These are phyloP conservation scores for Hymenoscyphus scutula DNA, from an alignment of 2,329 filamentous ascomycete species.

Conservation along the genomic window DNA sequence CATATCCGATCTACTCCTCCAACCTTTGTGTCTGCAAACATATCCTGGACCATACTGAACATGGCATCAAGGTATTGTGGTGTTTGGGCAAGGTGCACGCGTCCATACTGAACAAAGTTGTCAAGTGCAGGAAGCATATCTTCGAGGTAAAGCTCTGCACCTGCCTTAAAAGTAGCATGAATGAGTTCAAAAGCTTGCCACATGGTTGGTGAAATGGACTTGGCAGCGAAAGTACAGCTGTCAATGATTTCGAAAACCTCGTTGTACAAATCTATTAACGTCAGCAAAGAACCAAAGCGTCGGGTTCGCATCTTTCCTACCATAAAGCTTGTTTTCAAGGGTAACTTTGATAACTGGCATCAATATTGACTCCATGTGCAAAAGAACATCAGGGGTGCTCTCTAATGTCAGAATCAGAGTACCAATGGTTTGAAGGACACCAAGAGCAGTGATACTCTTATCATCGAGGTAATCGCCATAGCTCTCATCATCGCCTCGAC, in stretches of 20 bases:
- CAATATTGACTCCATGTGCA: slow-evolving; percentile 90
- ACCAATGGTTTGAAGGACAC: slow-evolving; percentile 95
- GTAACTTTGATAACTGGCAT: slow-evolving; percentile 98
- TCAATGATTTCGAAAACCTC: slow-evolving; percentile 99
- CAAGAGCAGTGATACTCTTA: slow-evolving; percentile 96
- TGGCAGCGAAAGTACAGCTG: slow-evolving; percentile 97
- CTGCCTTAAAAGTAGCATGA: slow-evolving; percentile 94
- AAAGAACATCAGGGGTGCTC: slow-evolving; percentile 91
- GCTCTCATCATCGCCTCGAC: slow-evolving; percentile 69
- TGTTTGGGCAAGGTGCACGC: slow-evolving; percentile 75
- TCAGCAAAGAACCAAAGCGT: slow-evolving; percentile 24
- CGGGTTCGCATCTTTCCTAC: slow-evolving; percentile 44
- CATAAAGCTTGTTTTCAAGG: slow-evolving; percentile 95
- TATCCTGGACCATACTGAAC: slow-evolving; percentile 90
- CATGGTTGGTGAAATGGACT: slow-evolving; percentile 93
- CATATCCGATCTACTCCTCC: slow-evolving; percentile 93
- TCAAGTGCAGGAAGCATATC: slow-evolving; percentile 98
- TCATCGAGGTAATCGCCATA: slow-evolving; percentile 94
- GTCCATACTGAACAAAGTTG: slow-evolving; percentile 95
- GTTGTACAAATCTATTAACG: slow-evolving; percentile 76
- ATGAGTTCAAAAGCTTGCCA: slow-evolving; percentile 98
- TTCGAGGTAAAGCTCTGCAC: slow-evolving; percentile 94
- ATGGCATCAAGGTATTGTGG: slow-evolving; percentile 84
- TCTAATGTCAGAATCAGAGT: slow-evolving; percentile 95
- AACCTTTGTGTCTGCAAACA: slow-evolving; percentile 90